Base-by-base conservation (phyloP, 768 basidiomycete genomes). In the Strobilomyces dryophilus region DNA sequence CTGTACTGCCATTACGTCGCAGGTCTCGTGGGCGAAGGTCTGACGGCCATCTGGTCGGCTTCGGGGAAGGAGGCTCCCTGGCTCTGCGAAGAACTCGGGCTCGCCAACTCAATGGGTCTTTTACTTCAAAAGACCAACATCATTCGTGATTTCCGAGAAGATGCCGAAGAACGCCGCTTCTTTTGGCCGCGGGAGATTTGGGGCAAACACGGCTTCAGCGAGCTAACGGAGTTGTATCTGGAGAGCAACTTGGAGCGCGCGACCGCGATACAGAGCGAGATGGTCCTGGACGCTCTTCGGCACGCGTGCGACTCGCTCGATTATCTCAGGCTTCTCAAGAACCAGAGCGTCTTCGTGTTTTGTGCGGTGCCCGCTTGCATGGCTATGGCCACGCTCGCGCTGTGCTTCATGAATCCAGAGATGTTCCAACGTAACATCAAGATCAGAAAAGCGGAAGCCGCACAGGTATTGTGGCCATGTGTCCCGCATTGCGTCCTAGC, bases 1-100 rank as follows among this genome's bases (percentile, higher is more conserved):
- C 80, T 99, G 14, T 99, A 99, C 72, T 99, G 95, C 68, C 95
- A 99, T 70, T 98, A 94, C 66, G 95, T 98, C 60, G 95, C 95
- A 0, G 95, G 95, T 3, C 86, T 99, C 52, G 95, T 98, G 54
- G 95, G 95, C 34, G 95, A 98, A 70, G 95, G 95, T 43, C 81
- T 95, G 31, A 92, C 91, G 0, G 83, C 92, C 12, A 76, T 98
- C 40, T 95, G 92, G 75, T 76, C 89, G 15, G 88, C 88, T 4
- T 91, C 92, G 6, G 82, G 82, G 24, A 94, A 92, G 65, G 95
- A 98, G 69, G 77, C 76, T 0, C 62, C 79, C 0, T 89, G 82
- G 75, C 72, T 99, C 34, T 85, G 79, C 27, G 73, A 81, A 27
- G 90, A 97, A 66, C 83, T 97, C 55, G 89, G 89, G 59, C 79